Conservation (phyloP, 2,329 filamentous ascomycete genomes). For the Penicillium glabrum region DNA sequence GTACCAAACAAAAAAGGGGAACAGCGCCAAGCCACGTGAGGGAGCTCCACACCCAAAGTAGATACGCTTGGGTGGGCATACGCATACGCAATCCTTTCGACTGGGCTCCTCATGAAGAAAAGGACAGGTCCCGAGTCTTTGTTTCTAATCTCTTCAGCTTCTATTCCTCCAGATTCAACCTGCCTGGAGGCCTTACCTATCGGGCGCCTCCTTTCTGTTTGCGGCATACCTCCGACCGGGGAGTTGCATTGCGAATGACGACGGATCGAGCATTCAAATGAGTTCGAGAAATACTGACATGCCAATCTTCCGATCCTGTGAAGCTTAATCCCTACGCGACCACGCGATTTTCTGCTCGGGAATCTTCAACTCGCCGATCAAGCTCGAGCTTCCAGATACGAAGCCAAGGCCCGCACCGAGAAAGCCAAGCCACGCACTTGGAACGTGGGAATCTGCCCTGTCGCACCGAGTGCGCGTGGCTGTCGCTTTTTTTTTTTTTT, state of each 20-base stretch:
- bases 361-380: conserved; percentile 11
- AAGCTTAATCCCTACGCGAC: conserved; percentile 6
- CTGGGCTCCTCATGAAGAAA: background rate
- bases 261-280: conserved; percentile 11
- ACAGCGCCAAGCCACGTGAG: conserved; percentile 20
- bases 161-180: background rate
- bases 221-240: conserved; percentile 5
- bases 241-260: conserved; percentile 15
- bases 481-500: conserved; percentile 1
- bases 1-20: background rate
- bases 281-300: conserved; percentile 12
- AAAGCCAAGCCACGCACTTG: conserved; percentile 3
- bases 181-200: background rate
- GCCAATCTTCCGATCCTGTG: conserved; percentile 14
- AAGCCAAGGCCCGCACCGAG: background rate
- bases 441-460: background rate
- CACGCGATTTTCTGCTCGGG: background rate
- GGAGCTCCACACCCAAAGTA: conserved; percentile 14
- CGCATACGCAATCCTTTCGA: conserved; percentile 20
- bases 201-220: background rate
- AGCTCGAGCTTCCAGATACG: background rate
- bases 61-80: conserved; percentile 12
- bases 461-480: conserved; percentile 10
- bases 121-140: background rate
- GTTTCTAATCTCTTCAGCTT: background rate